These are phyloP conservation scores for Asterionellopsis glacialis DNA, from an alignment of 108 stramenopile species.

Conservation along the genomic window DNA sequence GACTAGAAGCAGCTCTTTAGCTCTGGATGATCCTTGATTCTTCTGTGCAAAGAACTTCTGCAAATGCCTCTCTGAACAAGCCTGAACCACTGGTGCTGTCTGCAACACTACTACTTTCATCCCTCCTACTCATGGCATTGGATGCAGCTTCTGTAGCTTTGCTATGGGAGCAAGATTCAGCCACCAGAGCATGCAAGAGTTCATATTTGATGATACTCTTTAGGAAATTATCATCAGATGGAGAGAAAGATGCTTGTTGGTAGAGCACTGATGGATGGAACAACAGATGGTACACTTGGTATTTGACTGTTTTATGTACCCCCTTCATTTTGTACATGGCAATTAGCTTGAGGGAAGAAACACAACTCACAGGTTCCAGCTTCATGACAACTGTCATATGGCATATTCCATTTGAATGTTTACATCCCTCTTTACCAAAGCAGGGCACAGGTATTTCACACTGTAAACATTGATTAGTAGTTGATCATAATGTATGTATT, in stretches of 20 bases:
- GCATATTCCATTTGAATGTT: no score
- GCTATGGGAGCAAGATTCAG: conserved; percentile 84
- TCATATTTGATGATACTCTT: conserved; percentile 76
- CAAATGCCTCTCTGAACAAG: conserved; percentile 36
- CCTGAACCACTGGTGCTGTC: conserved; percentile 55
- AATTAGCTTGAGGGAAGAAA: no score
- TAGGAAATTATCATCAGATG: conserved; percentile 48
- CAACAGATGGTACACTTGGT: no score
- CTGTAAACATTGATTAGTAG: no score
- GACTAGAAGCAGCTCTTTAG: conserved; percentile 59
- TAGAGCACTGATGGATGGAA: no score
- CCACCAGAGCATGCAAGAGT: conserved; percentile 85
- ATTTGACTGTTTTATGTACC: no score
- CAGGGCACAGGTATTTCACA: no score
- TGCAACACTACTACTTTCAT: conserved; percentile 65
- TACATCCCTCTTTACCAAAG: no score
- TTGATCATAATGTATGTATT: no score
- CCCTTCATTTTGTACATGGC: no score
- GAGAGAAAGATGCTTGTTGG: conserved; percentile 55
- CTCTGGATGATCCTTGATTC: conserved; percentile 52
- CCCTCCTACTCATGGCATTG: conserved; percentile 60
- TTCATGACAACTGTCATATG: no score
- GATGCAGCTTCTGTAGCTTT: conserved; percentile 79
- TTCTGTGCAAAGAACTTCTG: conserved; percentile 66
- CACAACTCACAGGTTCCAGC: no score